Evolutionary conservation across 2,329 filamentous ascomycete genomes (phyloP).

Genomic region (Alternaria triticina): DNA sequence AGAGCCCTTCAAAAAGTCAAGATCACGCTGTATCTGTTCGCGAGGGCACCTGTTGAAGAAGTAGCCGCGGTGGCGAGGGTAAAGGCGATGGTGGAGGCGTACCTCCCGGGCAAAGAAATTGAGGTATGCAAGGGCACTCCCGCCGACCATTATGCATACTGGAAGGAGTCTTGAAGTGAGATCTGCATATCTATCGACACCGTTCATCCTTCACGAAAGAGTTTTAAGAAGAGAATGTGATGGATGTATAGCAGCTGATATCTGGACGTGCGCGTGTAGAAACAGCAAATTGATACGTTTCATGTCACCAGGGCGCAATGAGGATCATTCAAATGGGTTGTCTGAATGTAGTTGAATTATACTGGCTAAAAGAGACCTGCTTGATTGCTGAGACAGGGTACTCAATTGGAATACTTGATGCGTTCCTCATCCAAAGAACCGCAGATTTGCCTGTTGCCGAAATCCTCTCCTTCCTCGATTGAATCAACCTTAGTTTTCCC

Average conservation of each 20-base stretch:
- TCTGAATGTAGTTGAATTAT: not conserved
- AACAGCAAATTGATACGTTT: not conserved
- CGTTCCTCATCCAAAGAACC: not conserved
- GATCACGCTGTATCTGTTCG: not conserved
- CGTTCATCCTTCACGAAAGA: not conserved
- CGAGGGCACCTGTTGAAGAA: not conserved
- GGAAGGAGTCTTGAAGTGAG: not conserved
- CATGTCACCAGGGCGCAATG: not conserved
- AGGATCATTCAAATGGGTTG: too few species aligned
- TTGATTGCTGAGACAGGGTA: not conserved
- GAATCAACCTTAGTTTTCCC: not conserved
- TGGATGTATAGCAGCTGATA: not conserved
- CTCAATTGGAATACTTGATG: not conserved
- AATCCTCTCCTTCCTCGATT: rapidly evolving
- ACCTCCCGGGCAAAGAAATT: not conserved
- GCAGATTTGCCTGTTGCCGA: not conserved
- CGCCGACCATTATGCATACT: not conserved
- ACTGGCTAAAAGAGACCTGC: rapidly evolving
- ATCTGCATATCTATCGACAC: not conserved
- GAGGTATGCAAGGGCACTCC: not conserved
- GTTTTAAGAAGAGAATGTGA: not conserved
- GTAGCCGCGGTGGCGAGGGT: not conserved
- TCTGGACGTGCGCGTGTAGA: not conserved
- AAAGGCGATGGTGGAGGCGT: not conserved
- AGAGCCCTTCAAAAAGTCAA: not conserved